A percentile compares a stretch with the other conserved stretches of the same genome.
Evolutionary conservation across 2,329 filamentous ascomycete genomes (phyloP).

Genomic region (Cadophora gregata): DNA sequence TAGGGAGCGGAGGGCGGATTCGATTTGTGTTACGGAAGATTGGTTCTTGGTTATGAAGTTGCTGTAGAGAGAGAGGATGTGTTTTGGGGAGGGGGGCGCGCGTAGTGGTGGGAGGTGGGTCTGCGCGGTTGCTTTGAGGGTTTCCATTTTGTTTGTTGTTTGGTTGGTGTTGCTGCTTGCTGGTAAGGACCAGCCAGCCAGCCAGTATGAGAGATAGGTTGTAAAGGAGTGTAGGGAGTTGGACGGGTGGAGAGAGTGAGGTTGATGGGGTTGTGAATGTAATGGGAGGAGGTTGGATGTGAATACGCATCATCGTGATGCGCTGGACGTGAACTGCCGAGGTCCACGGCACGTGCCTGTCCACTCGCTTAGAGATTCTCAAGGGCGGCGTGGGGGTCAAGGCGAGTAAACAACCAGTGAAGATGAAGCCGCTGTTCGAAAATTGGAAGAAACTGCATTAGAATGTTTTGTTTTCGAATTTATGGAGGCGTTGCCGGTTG

Average conservation of each 20-base stretch:
- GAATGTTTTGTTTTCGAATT: too few relatives aligned
- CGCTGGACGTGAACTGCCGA: conserved; percentile 15
- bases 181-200: not conserved
- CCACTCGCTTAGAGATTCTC: conserved; percentile 8
- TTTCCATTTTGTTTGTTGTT: conserved; percentile 5
- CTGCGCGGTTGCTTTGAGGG: conserved; percentile 26
- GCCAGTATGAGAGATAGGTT: not conserved
- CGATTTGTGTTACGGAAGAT: conserved; percentile 91
- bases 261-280: conserved; percentile 1
- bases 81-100: conserved; percentile 55
- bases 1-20: conserved; percentile 87
- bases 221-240: conserved; percentile 19
- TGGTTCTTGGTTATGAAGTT: conserved; percentile 96
- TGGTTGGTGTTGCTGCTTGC: not conserved
- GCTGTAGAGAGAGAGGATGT: conserved; percentile 74
- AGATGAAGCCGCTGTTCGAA: too few relatives aligned
- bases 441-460: too few relatives aligned
- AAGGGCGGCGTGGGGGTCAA: not conserved
- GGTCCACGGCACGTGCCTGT: conserved; percentile 15
- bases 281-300: not conserved
- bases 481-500: too few relatives aligned
- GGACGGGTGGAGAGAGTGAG: not conserved
- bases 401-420: too few relatives aligned
- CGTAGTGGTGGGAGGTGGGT: conserved; percentile 41
- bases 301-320: conserved; percentile 8